These are phyloP conservation scores for Nicotiana tabacum DNA, from an alignment of 257 asterid genomes.

Conservation along the genomic window DNA sequence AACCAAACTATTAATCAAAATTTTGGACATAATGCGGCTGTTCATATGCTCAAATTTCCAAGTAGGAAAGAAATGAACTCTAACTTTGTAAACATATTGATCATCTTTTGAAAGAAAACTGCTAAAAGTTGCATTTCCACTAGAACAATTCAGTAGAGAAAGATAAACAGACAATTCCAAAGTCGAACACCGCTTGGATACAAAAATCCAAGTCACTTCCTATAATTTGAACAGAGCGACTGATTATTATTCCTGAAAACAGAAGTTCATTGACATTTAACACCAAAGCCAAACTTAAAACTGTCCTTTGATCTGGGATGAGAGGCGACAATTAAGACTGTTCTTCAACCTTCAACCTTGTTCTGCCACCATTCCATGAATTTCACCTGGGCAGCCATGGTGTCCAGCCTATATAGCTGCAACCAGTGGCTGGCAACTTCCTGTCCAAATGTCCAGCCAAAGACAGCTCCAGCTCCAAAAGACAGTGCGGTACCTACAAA, in stretches of 20 bases:
- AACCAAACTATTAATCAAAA: not conserved
- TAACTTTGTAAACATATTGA: not conserved
- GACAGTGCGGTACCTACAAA: constrained; percentile 67
- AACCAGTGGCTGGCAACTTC: constrained; percentile 78
- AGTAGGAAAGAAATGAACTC: not conserved
- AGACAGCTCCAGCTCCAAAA: constrained; percentile 70
- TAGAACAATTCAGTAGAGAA: not conserved
- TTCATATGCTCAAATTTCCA: not conserved
- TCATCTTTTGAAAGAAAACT: not conserved
- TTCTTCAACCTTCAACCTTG: constrained; percentile 54
- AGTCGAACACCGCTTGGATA: not conserved
- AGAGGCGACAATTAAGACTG: constrained; percentile 3
- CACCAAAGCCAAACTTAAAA: not conserved
- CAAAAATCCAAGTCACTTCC: not conserved
- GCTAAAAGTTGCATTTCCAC: not conserved
- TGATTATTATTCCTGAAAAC: constrained; percentile 8
- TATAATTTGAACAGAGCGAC: not conserved
- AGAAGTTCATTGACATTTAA: not conserved
- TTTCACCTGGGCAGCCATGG: constrained; percentile 77
- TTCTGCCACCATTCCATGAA: constrained; percentile 92
- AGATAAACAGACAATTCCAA: not conserved
- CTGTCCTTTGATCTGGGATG: not conserved
- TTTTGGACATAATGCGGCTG: not conserved
- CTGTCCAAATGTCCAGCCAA: constrained; percentile 75
- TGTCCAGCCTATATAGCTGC: constrained; percentile 65